Evolutionary conservation across 2,329 filamentous ascomycete genomes (phyloP).

Genomic region (Emmonsia crescens): DNA sequence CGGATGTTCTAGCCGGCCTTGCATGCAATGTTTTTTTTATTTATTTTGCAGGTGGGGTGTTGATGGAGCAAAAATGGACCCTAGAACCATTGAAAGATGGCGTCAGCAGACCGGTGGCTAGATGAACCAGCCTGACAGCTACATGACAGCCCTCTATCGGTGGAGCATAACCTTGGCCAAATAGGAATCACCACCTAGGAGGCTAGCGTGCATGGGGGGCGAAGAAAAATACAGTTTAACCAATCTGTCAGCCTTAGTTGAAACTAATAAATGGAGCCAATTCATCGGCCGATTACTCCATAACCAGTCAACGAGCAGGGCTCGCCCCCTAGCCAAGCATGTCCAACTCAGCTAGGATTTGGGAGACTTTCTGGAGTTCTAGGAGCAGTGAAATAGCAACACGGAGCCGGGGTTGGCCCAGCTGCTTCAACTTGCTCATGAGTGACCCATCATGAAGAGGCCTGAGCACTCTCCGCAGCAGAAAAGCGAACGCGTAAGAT

Average conservation of each 20-base stretch:
- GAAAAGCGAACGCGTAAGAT: background rate
- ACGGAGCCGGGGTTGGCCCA: background rate
- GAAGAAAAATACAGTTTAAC: background rate
- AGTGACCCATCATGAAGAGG: background rate
- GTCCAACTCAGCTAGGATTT: background rate
- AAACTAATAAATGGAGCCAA: background rate
- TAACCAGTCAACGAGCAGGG: background rate
- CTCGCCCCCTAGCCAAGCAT: background rate
- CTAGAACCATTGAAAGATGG: background rate
- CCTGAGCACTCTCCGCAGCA: background rate
- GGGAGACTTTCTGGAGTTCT: background rate
- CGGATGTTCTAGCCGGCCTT: background rate
- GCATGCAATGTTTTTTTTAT: background rate
- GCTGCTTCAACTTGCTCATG: background rate
- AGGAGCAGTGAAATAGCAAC: background rate
- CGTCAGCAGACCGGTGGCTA: background rate
- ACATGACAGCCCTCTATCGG: conserved; percentile 1
- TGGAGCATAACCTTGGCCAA: background rate
- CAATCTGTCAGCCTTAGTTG: background rate
- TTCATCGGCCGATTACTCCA: background rate
- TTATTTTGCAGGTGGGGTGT: background rate
- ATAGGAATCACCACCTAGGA: background rate
- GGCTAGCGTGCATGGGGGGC: background rate
- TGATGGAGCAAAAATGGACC: background rate
- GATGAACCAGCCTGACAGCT: background rate